A percentile compares a stretch with the other conserved stretches of the same genome.
Conservation (phyloP, 345 rosid genomes). For the Laguncularia racemosa region DNA sequence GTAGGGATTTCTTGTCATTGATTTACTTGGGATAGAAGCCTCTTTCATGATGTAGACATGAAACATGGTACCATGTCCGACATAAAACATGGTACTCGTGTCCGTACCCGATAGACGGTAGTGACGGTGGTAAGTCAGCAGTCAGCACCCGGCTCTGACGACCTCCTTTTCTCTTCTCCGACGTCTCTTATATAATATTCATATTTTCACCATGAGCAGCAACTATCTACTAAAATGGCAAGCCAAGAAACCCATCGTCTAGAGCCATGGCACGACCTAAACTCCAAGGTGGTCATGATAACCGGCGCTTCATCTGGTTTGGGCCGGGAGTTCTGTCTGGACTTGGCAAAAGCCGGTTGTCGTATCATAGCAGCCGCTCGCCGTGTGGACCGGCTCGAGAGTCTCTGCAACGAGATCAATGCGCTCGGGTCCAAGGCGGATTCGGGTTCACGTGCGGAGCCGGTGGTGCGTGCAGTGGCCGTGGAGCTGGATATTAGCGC, state of each 20-base stretch:
- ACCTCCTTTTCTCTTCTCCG: no score
- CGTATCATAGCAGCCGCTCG: slow-evolving; percentile 64
- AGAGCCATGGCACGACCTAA: slow-evolving; percentile 67
- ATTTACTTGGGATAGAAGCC: no score
- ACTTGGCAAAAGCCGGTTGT: slow-evolving; percentile 70
- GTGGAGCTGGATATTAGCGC: slow-evolving; percentile 65
- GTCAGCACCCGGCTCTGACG: no score
- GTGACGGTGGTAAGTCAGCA: no score
- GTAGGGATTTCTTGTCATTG: no score
- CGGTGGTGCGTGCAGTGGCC: slow-evolving; percentile 37
- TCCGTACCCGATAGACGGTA: no score
- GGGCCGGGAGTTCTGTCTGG: slow-evolving; percentile 72
- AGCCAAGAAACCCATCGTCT: slow-evolving; percentile 18
- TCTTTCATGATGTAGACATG: no score
- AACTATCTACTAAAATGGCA: slow-evolving; percentile 7
- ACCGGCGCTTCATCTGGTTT: slow-evolving; percentile 88
- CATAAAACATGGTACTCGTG: no score
- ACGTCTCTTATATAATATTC: no score
- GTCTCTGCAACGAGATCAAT: slow-evolving; percentile 70
- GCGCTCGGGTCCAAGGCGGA: neutral
- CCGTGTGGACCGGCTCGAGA: slow-evolving; percentile 52
- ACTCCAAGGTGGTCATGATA: slow-evolving; percentile 68
- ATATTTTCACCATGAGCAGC: no score
- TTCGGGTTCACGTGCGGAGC: neutral
- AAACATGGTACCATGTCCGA: no score